Evolutionary conservation across 2,329 filamentous ascomycete species (phyloP).

Genomic region (Beauveria caledonica): DNA sequence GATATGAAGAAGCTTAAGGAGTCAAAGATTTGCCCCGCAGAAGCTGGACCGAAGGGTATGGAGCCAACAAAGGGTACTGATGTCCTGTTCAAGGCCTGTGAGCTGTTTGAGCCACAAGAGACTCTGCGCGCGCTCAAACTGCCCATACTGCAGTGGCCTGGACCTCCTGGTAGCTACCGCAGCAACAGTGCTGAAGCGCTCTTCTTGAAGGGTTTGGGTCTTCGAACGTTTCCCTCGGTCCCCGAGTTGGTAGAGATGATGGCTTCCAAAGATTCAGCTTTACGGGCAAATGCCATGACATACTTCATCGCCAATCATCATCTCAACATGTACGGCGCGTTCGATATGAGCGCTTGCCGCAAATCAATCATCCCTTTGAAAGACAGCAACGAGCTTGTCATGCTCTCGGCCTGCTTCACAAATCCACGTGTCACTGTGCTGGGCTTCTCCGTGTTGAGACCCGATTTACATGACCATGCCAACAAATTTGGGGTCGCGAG

Average conservation of each 20-base stretch:
- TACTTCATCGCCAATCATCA: constrained; percentile 81
- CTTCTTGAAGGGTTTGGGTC: constrained; percentile 65
- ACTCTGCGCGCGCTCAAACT: constrained; percentile 61
- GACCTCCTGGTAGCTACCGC: constrained; percentile 52
- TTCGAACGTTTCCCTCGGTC: constrained; percentile 63
- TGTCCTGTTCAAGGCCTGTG: constrained; percentile 61
- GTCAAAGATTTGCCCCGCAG: constrained; percentile 75
- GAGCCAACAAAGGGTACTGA: constrained; percentile 44
- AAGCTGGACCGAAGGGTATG: constrained; percentile 48
- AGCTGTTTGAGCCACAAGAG: constrained; percentile 74
- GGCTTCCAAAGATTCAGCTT: constrained; percentile 46
- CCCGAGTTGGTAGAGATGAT: constrained; percentile 73
- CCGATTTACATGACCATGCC: constrained; percentile 72
- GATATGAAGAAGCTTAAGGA: constrained; percentile 73
- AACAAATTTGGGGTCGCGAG: constrained; percentile 76
- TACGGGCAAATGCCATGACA: constrained; percentile 63
- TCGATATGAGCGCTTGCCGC: constrained; percentile 46
- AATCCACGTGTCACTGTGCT: constrained; percentile 70
- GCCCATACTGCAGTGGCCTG: constrained; percentile 77
- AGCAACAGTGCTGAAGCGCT: constrained; percentile 60
- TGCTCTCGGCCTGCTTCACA: constrained; percentile 71
- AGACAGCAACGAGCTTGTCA: constrained; percentile 57
- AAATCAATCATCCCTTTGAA: constrained; percentile 66
- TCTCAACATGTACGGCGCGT: constrained; percentile 63
- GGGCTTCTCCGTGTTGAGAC: constrained; percentile 69